These are phyloP conservation scores for Tarenaya hassleriana DNA, from an alignment of 345 rosid genomes.

Conservation along the genomic window DNA sequence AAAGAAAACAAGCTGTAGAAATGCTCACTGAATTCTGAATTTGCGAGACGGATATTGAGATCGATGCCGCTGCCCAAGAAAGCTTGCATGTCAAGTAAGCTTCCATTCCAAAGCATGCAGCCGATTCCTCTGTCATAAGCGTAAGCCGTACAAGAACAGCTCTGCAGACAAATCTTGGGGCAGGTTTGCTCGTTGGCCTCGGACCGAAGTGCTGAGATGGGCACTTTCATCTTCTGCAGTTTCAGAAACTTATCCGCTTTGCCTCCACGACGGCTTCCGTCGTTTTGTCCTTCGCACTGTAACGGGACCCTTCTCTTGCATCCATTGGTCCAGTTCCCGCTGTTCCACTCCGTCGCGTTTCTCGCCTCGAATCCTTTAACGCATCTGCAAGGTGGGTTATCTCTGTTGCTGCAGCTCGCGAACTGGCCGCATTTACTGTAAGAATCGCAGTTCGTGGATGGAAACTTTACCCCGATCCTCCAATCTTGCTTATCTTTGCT, in stretches of 20 bases:
- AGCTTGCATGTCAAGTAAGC: slow-evolving; percentile 35
- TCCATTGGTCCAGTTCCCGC: slow-evolving; percentile 40
- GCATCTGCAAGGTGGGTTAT: slow-evolving; percentile 44
- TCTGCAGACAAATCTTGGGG: slow-evolving; percentile 30
- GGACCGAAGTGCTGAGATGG: slow-evolving; percentile 29
- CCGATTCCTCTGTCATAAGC: slow-evolving; percentile 34
- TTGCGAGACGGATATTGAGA: slow-evolving; percentile 36
- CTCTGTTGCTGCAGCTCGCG: slow-evolving; percentile 29
- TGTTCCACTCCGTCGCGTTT: slow-evolving; percentile 32
- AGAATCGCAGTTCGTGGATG: slow-evolving; percentile 30
- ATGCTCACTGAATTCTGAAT: slow-evolving; percentile 39
- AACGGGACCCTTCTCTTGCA: slow-evolving; percentile 35
- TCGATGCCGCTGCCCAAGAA: slow-evolving; percentile 30
- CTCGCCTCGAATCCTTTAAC: slow-evolving; percentile 46
- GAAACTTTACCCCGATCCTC: neutral
- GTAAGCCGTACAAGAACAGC: slow-evolving; percentile 51
- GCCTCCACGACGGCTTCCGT: slow-evolving; percentile 19
- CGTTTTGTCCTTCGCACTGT: slow-evolving; percentile 28
- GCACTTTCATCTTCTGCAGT: slow-evolving; percentile 35
- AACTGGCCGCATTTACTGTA: slow-evolving; percentile 47
- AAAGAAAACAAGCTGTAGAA: neutral
- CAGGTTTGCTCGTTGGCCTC: slow-evolving; percentile 24
- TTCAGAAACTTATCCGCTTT: slow-evolving; percentile 38
- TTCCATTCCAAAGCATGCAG: slow-evolving; percentile 42
- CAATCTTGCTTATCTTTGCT: slow-evolving; percentile 17